Percentiles rank a stretch among this genome's conserved stretches.
Conservation (phyloP, 2,329 filamentous ascomycete genomes). For the Colletotrichum chlorophyti region DNA sequence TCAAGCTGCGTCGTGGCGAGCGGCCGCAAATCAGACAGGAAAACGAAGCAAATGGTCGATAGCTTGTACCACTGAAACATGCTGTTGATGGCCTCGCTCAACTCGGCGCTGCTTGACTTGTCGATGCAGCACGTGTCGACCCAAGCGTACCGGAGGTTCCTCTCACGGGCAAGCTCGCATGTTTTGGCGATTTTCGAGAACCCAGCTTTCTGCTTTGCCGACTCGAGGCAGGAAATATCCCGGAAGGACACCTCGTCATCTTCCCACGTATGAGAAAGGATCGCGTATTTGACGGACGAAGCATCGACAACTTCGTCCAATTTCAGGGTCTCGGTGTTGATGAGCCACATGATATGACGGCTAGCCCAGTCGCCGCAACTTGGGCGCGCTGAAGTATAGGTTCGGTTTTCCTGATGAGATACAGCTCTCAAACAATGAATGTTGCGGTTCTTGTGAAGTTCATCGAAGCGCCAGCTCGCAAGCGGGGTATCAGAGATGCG, state of each 20-base stretch:
- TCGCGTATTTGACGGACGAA: slow-evolving; percentile 26
- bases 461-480: no score
- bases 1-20: no score
- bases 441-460: no score
- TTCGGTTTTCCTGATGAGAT: no score
- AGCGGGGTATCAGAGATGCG: no score
- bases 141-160: slow-evolving; percentile 28
- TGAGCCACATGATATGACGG: background rate
- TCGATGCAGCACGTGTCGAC: slow-evolving; percentile 36
- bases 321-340: background rate
- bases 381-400: no score
- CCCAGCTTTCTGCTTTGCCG: background rate
- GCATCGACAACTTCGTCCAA: background rate
- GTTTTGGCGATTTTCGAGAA: slow-evolving; percentile 17
- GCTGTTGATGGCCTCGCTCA: slow-evolving; percentile 30
- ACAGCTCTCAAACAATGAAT: no score
- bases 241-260: slow-evolving; percentile 32
- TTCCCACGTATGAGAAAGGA: slow-evolving; percentile 36
- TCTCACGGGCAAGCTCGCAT: background rate
- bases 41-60: slow-evolving; percentile 29
- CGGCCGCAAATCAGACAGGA: background rate
- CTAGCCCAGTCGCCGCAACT: background rate
- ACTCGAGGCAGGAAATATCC: slow-evolving; percentile 1
- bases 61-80: slow-evolving; percentile 31
- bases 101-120: slow-evolving; percentile 32